Percentiles rank a stretch among this genome's conserved stretches.
Evolutionary conservation across 2,329 filamentous ascomycete genomes (phyloP).

Genomic region (Fusarium sp.): DNA sequence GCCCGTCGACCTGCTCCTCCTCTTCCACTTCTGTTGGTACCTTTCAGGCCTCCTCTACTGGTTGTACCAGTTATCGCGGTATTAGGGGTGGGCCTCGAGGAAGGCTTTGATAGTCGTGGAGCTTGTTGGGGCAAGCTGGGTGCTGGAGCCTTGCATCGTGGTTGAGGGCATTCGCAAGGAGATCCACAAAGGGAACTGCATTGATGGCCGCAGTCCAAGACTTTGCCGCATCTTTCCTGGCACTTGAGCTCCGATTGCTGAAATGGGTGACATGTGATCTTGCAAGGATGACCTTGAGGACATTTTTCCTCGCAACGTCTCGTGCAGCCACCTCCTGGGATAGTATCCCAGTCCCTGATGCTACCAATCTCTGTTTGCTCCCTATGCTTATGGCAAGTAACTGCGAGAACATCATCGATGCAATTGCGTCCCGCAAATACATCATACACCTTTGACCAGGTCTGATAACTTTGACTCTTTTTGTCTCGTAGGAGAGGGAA

Average conservation of each 20-base stretch:
- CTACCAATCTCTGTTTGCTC: slow-evolving; percentile 62
- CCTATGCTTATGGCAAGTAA: slow-evolving; percentile 72
- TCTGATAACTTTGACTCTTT: slow-evolving; percentile 51
- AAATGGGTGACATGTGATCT: slow-evolving; percentile 29
- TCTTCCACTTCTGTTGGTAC: neutral
- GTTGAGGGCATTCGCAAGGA: slow-evolving; percentile 25
- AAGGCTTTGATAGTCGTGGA: neutral
- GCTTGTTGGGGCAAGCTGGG: neutral
- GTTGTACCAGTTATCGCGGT: too few relatives aligned
- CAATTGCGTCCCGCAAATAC: slow-evolving; percentile 54
- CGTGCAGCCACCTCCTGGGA: slow-evolving; percentile 38
- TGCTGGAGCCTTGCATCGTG: slow-evolving; percentile 13
- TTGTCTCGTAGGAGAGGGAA: slow-evolving; percentile 57
- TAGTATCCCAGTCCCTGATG: slow-evolving; percentile 61
- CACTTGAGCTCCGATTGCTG: slow-evolving; percentile 45
- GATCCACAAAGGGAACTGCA: slow-evolving; percentile 32
- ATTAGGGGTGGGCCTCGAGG: too few relatives aligned
- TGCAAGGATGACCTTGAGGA: slow-evolving; percentile 37
- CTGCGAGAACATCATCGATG: slow-evolving; percentile 60
- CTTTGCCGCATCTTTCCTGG: slow-evolving; percentile 30
- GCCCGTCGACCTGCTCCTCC: neutral
- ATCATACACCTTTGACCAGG: slow-evolving; percentile 56
- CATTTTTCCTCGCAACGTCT: slow-evolving; percentile 31
- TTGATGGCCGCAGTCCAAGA: slow-evolving; percentile 33
- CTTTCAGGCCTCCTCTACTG: neutral